These are phyloP conservation scores for Silene conica DNA, from an alignment of 148 eudicot genomes.

Conservation along the genomic window DNA sequence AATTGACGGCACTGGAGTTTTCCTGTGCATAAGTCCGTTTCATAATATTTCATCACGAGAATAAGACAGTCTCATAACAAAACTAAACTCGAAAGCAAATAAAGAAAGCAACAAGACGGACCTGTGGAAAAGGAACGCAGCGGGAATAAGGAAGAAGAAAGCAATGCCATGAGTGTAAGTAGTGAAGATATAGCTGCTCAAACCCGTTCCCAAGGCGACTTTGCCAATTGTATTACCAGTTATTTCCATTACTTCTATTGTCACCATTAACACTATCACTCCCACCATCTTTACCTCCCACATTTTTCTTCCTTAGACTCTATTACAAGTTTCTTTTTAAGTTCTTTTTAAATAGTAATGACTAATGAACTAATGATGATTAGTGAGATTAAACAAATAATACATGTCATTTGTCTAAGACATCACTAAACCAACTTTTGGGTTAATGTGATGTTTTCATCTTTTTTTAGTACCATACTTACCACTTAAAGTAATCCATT, in stretches of 20 bases:
- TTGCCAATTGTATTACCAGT: slow-evolving; percentile 30
- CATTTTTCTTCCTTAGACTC: slow-evolving; percentile 1
- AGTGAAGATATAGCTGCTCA: slow-evolving; percentile 37
- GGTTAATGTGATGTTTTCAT: too few relatives aligned
- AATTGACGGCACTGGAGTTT: slow-evolving; percentile 20
- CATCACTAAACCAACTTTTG: too few relatives aligned
- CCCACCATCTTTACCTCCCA: slow-evolving; percentile 20
- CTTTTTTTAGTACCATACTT: too few relatives aligned
- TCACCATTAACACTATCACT: slow-evolving; percentile 19
- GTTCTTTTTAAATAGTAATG: too few relatives aligned
- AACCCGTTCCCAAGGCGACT: slow-evolving; percentile 42
- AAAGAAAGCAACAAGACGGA: not conserved
- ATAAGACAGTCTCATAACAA: not conserved
- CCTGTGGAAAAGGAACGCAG: slow-evolving; percentile 24
- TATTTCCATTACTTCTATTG: slow-evolving; percentile 31
- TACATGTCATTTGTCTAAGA: too few relatives aligned
- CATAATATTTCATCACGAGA: too few relatives aligned
- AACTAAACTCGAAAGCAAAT: not conserved
- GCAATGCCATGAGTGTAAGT: slow-evolving; percentile 35
- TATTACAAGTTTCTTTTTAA: not conserved
- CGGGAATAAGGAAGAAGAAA: slow-evolving; percentile 20
- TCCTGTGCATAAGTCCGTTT: slow-evolving; percentile 9
- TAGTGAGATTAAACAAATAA: too few relatives aligned
- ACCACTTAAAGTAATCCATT: too few relatives aligned
- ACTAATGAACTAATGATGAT: too few relatives aligned